These are phyloP conservation scores for Dryadomyces quercus-mongolicae DNA, from an alignment of 2,329 filamentous ascomycete species.

Conservation along the genomic window DNA sequence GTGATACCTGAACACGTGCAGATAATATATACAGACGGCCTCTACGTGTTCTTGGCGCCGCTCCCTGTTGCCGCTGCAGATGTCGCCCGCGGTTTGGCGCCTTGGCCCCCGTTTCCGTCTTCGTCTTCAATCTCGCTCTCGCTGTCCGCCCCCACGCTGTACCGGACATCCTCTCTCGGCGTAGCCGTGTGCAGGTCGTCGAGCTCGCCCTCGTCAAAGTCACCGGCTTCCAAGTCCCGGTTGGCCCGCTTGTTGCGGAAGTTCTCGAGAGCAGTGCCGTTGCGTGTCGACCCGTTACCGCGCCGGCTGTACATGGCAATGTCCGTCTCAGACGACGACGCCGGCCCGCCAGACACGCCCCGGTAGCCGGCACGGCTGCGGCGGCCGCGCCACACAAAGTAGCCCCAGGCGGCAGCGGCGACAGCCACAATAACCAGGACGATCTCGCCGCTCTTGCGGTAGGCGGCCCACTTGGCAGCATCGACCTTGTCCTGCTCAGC, in stretches of 20 bases:
- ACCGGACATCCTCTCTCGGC: slow-evolving; percentile 35
- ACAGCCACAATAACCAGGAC: slow-evolving; percentile 73
- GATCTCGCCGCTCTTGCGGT: slow-evolving; percentile 76
- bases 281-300: slow-evolving; percentile 12
- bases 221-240: slow-evolving; percentile 48
- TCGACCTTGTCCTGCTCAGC: slow-evolving; percentile 62
- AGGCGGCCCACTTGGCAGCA: slow-evolving; percentile 78
- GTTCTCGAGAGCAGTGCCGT: slow-evolving; percentile 27
- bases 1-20: too few species aligned
- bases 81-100: neutral
- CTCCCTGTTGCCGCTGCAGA: neutral
- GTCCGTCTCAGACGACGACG: slow-evolving; percentile 16
- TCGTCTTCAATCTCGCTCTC: slow-evolving; percentile 43
- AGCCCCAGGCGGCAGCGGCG: slow-evolving; percentile 63
- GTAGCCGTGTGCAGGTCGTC: slow-evolving; percentile 45
- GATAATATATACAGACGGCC: too few species aligned
- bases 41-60: neutral
- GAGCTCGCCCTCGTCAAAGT: slow-evolving; percentile 55
- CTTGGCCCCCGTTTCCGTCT: neutral
- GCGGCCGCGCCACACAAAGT: slow-evolving; percentile 52
- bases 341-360: slow-evolving; percentile 29
- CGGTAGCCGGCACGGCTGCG: slow-evolving; percentile 38
- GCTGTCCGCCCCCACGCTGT: slow-evolving; percentile 46
- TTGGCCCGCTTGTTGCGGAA: slow-evolving; percentile 31
- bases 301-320: slow-evolving; percentile 8